Conservation (phyloP, 257 asterid genomes). For the Solanum clarkiae region DNA sequence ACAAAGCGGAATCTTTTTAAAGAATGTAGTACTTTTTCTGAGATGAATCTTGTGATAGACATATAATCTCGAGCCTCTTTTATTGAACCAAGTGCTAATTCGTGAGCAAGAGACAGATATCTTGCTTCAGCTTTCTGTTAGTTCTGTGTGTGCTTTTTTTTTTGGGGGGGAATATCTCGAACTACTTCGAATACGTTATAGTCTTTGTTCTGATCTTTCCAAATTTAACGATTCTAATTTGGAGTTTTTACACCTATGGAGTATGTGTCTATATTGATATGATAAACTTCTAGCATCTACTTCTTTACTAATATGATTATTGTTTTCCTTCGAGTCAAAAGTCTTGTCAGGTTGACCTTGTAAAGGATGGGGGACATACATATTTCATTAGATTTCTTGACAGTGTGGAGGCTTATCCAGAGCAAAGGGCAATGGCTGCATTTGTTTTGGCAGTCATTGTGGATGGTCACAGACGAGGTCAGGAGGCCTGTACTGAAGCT, state of each 20-base stretch:
- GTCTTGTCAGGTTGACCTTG: constrained; percentile 99
- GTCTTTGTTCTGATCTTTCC: not conserved
- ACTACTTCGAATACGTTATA: not conserved
- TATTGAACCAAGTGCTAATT: not conserved
- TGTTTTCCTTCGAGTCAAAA: constrained; percentile 17
- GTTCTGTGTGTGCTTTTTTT: not conserved
- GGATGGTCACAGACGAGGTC: constrained; percentile 93
- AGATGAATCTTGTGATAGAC: not conserved
- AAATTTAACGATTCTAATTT: not conserved
- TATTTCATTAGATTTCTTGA: constrained; percentile 92
- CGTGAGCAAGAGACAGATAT: not conserved
- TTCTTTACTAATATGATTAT: not conserved
- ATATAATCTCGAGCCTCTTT: not conserved
- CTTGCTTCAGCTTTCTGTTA: not conserved
- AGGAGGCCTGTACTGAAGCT: constrained; percentile 87
- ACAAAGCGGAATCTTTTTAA: not conserved
- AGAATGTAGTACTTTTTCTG: not conserved
- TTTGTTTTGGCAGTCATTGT: constrained; percentile 96
- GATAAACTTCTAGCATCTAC: not conserved
- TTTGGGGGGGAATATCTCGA: not conserved
- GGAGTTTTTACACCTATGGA: not conserved
- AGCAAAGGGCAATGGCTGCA: constrained; percentile 99
- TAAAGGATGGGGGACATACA: constrained; percentile 88
- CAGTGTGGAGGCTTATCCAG: constrained; percentile 92
- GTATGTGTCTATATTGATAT: not conserved